Evolutionary conservation across 768 basidiomycete species (phyloP), one percentile per base, ranked within the genome.

Genomic region (Boletus reticulatus): DNA sequence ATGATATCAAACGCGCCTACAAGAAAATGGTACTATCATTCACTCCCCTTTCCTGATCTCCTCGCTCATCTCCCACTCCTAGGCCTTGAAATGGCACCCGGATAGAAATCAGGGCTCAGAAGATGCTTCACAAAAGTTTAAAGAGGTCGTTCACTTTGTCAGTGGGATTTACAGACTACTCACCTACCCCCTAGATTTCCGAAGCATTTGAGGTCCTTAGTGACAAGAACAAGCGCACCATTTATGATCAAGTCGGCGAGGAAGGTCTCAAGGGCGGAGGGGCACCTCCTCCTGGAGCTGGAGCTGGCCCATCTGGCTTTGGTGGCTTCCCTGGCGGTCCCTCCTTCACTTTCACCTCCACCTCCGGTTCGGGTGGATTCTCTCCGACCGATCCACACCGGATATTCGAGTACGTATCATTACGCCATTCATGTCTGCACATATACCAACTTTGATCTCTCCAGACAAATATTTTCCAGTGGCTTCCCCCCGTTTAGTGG

Each of bases 201-300:
- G 96, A 98, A 76, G 95, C 94, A 0, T 98, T 96, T 64, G 96
- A 98, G 69, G 94, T 96, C 29, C 84, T 98, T 53, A 90, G 82
- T 48, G 94, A 97, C 73, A 84, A 84, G 70, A 78, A 92, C 67
- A 94, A 93, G 66, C 87, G 92, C 22, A 74, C 89, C 0, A 68
- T 93, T 8, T 98, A 94, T 61, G 95, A 97, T 71, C 92, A 97
- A 62, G 87, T 94, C 52, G 96, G 96, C 36, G 94, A 97, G 69
- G 95, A 97, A 53, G 95, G 96, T 2, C 80, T 98, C 62, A 98
- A 98, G 69, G 82, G 82, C 8, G 82, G 82, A 36, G 82, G 77
- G 1, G 63, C 75, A 31, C 82, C 85, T 55, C 82, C 85, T 55
- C 81, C 80, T 34, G 81, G 81, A 42, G 81, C 80, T 34, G 81